Base-by-base conservation (phyloP, 2,329 filamentous ascomycete genomes). In the Penicillium hordei region DNA sequence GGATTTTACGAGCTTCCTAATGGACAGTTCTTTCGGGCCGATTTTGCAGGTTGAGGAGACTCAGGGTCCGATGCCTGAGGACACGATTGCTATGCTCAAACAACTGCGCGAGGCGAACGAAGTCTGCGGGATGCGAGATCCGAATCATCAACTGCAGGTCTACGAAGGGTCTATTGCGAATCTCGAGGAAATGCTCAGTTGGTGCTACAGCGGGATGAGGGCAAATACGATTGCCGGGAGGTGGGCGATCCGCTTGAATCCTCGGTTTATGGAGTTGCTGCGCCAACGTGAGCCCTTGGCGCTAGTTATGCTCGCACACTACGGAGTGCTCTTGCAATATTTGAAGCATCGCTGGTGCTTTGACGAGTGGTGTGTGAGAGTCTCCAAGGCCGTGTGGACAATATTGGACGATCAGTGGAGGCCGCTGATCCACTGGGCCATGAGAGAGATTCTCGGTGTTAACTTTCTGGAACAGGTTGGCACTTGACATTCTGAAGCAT, bases 271-370 rank as follows among this genome's bases (percentile, higher is more conserved):
- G 48, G 72, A 77, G 36, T 60, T 72, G n/a, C 46, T 77, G 15
- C 67, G 70, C 9, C 72, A 76, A 54, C 72, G 71, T 23, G 70
- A 72, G 27, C 73, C 73, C 0, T 62, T 77, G 45, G 72, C 76
- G 0, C 64, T 88, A 19, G 87, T 87, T 81, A 25, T 83, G 82
- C 42, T 84, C 81, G 42, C 89, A 80, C 68, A 83, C 86, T 63
- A 85, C 86, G 65, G 79, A 86, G 25, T 78, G 49, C 76, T 89
- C 21, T 83, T 86, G 63, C 80, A 81, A 39, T 79, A 85, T 60
- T 81, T 88, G 59, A 72, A 79, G 29, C 76, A 87, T 31, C 67
- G 68, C 6, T 91, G 88, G 88, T 90, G 87, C 83, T 75, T 89
- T 10, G 81, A 85, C 36, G 87, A 87, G 40, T 86, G 89, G 66